These are phyloP conservation scores for Heliamphora pulchella DNA, from an alignment of 179 eudicot species.

Conservation along the genomic window DNA sequence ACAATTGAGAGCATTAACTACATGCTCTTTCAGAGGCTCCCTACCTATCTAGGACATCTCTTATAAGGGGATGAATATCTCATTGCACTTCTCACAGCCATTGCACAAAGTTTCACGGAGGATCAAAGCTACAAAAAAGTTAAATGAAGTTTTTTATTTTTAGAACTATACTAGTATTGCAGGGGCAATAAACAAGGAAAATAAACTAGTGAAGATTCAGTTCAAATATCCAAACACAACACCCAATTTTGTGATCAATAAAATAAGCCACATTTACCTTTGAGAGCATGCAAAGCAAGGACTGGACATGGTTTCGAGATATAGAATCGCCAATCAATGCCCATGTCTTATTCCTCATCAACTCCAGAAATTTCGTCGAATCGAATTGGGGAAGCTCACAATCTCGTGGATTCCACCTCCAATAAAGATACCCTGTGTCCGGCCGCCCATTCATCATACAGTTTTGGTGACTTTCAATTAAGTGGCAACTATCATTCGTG, in stretches of 20 bases:
- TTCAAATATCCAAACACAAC: not conserved
- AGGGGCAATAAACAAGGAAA: not conserved
- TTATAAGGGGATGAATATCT: no score
- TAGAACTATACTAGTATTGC: not conserved
- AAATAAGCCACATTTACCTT: conserved; percentile 25
- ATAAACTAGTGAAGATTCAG: not conserved
- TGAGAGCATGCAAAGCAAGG: conserved; percentile 60
- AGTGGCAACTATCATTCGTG: conserved; percentile 52
- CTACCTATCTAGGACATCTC: no score
- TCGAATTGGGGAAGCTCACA: conserved; percentile 52
- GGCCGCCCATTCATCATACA: conserved; percentile 78
- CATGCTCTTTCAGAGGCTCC: no score
- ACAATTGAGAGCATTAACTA: no score
- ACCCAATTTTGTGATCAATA: not conserved
- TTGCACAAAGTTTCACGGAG: not conserved
- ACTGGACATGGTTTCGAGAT: conserved; percentile 68
- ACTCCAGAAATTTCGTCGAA: conserved; percentile 43
- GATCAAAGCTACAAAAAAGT: conserved; percentile 2
- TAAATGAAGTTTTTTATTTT: not conserved
- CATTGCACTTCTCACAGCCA: no score
- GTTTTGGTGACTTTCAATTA: conserved; percentile 58
- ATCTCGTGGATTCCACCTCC: conserved; percentile 67
- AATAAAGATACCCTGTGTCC: conserved; percentile 61
- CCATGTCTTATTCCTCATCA: conserved; percentile 61
- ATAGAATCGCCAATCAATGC: conserved; percentile 75